These are phyloP conservation scores for Entomortierella chlamydospora DNA, from an alignment of 192 early-diverging fungal species.

Conservation along the genomic window DNA sequence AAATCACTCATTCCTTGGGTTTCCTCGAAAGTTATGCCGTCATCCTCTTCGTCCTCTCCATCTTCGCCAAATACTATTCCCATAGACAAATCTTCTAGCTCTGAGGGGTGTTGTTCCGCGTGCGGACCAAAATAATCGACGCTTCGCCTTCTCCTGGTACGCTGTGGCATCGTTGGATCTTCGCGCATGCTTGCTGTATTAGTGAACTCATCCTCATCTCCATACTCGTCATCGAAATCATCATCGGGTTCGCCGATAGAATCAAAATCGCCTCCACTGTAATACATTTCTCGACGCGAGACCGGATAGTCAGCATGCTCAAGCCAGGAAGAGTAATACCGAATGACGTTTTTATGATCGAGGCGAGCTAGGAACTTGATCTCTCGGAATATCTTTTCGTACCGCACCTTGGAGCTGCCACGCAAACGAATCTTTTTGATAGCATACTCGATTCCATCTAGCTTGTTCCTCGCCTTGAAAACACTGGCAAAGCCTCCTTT, in stretches of 20 bases:
- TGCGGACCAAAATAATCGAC: conserved; percentile 43
- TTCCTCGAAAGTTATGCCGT: conserved; percentile 23
- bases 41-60: conserved; percentile 11
- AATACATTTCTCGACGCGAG: conserved; percentile 17
- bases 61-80: conserved; percentile 45
- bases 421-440: conserved; percentile 86
- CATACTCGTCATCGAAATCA: conserved; percentile 55
- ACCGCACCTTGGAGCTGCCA: conserved; percentile 60
- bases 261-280: conserved; percentile 28
- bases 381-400: conserved; percentile 87
- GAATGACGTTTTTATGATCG: conserved; percentile 90
- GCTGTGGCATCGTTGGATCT: background rate
- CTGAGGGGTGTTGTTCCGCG: conserved; percentile 15
- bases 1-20: background rate
- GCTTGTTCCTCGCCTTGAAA: conserved; percentile 81
- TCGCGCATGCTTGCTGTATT: conserved; percentile 21
- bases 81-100: conserved; percentile 47
- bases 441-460: conserved; percentile 93
- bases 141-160: conserved; percentile 15
- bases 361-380: conserved; percentile 89
- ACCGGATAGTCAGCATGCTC: conserved; percentile 68
- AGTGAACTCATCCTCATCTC: conserved; percentile 53
- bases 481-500: conserved; percentile 95
- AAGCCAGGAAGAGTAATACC: conserved; percentile 95
- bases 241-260: conserved; percentile 48